Evolutionary conservation across 2,329 filamentous ascomycete genomes (phyloP), one percentile per base, ranked within the genome.

Genomic region (Trichoderma atroviride): DNA sequence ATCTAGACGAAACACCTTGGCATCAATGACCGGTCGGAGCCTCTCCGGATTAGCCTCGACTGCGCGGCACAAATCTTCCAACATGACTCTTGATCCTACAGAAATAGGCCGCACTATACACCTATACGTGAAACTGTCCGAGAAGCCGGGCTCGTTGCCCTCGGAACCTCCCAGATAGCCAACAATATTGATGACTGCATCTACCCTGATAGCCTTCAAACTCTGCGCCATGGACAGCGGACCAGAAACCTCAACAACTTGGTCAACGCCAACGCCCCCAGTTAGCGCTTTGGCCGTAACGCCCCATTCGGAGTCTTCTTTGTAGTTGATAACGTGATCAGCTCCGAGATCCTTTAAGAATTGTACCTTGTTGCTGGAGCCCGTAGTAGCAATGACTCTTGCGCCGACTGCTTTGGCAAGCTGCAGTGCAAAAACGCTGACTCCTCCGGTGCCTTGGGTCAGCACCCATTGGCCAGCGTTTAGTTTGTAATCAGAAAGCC

Each of bases 381-480:
- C 24, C 11, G 62, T 65, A 22, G 62, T 65, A 43, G 50, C 62
- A 22, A 65, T 56, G 35, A 65, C 62, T 65, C 35, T 65, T 1
- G 50, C 62, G 33, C 62, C 52, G 35, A 47, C 52, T 22, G 62
- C 62, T 24, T 65, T 65, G 19, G 62, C 62, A 33, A 56, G 47
- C 5, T 65, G 62, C 37, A 65, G 52, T 3, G 62, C 62, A 65
- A 65, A 65, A 11, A 65, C 52, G 9, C 62, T 65, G 35, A 65
- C 62, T 14, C 62, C 62, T 56, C 62, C 62, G 3, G 62, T 65
- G 9, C 62, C 62, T 13, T 65, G 62, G 1, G 52, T 65, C 24
- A 65, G 33, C 13, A 65, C 52, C 62, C 53, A 64, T 56, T 65
- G 53, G 5, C 62, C 62, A 19, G 62, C 52, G 29, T 24, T 57